phyloP scores from a whole-genome alignment of 371 early-diverging fungal species.

The Haplosporangium sp. region DNA sequence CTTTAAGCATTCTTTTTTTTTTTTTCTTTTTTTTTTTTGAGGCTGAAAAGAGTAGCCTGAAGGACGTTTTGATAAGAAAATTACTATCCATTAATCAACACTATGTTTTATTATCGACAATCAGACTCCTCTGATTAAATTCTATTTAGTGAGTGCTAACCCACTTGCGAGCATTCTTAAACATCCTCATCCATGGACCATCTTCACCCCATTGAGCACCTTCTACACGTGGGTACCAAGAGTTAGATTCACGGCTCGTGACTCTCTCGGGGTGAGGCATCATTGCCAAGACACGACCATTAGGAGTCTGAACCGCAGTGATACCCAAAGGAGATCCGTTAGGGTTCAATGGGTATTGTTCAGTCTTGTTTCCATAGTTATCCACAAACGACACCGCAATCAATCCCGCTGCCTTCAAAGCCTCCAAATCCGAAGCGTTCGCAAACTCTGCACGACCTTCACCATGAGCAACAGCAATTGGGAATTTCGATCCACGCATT shows the following conservation, averaged over 20 bases:
- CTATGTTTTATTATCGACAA: no score
- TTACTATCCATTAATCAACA: no score
- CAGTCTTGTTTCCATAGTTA: slow-evolving; percentile 79
- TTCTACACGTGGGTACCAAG: slow-evolving; percentile 78
- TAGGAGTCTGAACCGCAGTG: slow-evolving; percentile 83
- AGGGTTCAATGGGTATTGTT: slow-evolving; percentile 94
- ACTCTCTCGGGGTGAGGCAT: slow-evolving; percentile 99
- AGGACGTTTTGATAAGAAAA: no score
- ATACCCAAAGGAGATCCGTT: slow-evolving; percentile 93
- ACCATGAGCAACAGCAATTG: slow-evolving; percentile 96
- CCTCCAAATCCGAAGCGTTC: slow-evolving; percentile 54
- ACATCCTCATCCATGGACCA: slow-evolving; percentile 90
- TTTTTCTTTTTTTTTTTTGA: no score
- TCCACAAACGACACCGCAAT: slow-evolving; percentile 85
- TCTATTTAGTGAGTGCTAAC: slow-evolving; percentile 55
- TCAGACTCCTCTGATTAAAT: no score
- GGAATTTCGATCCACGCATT: slow-evolving; percentile 92
- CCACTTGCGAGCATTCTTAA: slow-evolving; percentile 87
- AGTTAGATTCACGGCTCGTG: slow-evolving; percentile 84
- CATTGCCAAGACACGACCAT: slow-evolving; percentile 92
- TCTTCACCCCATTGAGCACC: slow-evolving; percentile 73
- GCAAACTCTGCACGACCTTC: slow-evolving; percentile 93
- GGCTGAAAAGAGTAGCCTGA: no score
- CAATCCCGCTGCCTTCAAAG: slow-evolving; percentile 63
- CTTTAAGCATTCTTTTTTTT: no score